A percentile compares a stretch with the other conserved stretches of the same genome.
Evolutionary conservation across 2,329 filamentous ascomycete genomes (phyloP).

Genomic region (Botrytis hyacinthi): DNA sequence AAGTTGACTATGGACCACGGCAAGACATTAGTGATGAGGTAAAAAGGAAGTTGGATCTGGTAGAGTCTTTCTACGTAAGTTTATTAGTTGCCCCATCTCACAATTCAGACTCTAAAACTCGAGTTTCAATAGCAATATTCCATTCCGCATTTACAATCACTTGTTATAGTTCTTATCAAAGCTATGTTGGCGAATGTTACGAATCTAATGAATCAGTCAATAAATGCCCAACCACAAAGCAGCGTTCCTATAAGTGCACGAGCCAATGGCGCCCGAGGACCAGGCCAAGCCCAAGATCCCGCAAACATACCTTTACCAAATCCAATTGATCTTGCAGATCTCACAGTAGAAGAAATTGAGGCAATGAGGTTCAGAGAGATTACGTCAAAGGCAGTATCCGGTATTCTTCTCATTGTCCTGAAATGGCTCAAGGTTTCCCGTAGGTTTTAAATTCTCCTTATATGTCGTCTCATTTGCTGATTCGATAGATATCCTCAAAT

Average conservation of each 20-base stretch:
- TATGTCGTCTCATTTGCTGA: slow-evolving; percentile 24
- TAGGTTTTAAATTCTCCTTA: slow-evolving; percentile 47
- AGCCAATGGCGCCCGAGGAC: slow-evolving; percentile 30
- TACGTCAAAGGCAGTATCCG: slow-evolving; percentile 86
- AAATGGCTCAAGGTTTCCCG: slow-evolving; percentile 97
- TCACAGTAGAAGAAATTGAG: slow-evolving; percentile 74
- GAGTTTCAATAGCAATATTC: slow-evolving; percentile 58
- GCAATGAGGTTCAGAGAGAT: slow-evolving; percentile 81
- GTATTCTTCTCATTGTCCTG: slow-evolving; percentile 77
- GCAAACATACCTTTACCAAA: slow-evolving; percentile 33
- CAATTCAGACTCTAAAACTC: slow-evolving; percentile 32
- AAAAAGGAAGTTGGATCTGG: slow-evolving; percentile 64
- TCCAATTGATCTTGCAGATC: slow-evolving; percentile 42
- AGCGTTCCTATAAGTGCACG: slow-evolving; percentile 34
- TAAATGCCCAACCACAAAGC: slow-evolving; percentile 32
- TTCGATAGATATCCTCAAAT: slow-evolving; percentile 78
- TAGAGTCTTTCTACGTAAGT: slow-evolving; percentile 85
- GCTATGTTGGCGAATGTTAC: slow-evolving; percentile 85
- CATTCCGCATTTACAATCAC: slow-evolving; percentile 83
- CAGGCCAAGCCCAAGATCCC: slow-evolving; percentile 34
- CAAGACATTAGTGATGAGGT: slow-evolving; percentile 51
- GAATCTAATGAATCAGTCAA: slow-evolving; percentile 66
- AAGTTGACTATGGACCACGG: slow-evolving; percentile 52
- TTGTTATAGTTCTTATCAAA: slow-evolving; percentile 90
- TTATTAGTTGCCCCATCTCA: neutral